Conservation (phyloP, 1,139 yeast species). For the Taiozyma sp. region DNA sequence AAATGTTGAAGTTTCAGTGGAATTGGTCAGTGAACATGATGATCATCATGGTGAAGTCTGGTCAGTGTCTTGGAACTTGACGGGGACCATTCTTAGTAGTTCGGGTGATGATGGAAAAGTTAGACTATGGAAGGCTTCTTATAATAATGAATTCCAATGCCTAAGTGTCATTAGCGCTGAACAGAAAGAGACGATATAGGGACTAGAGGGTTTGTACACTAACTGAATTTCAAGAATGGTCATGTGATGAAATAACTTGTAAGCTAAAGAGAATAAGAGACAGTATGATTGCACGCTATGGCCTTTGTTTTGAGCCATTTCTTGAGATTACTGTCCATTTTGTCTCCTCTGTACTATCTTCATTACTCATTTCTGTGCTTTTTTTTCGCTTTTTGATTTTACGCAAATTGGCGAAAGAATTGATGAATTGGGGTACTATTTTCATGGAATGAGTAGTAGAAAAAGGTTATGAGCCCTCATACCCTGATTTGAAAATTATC, state of each 20-base stretch:
- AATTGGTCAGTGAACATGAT: constrained; percentile 51
- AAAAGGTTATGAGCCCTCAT: no score
- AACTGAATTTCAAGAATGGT: not conserved
- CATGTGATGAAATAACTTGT: not conserved
- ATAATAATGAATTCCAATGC: constrained; percentile 84
- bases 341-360: no score
- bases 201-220: not conserved
- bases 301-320: no score
- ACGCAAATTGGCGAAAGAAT: no score
- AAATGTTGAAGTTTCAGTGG: constrained; percentile 33
- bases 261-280: no score
- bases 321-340: no score
- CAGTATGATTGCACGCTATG: no score
- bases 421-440: no score
- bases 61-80: constrained; percentile 92
- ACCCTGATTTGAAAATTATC: no score
- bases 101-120: constrained; percentile 96
- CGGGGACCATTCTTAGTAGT: constrained; percentile 88
- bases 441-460: no score
- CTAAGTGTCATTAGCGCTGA: constrained; percentile 84
- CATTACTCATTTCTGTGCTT: no score
- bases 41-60: constrained; percentile 92
- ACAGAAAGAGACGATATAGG: constrained; percentile 16
- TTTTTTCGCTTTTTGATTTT: no score
- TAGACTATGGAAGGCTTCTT: constrained; percentile 87